Base-by-base conservation (phyloP, 805 yeast species). In the Candida tibetensis region DNA sequence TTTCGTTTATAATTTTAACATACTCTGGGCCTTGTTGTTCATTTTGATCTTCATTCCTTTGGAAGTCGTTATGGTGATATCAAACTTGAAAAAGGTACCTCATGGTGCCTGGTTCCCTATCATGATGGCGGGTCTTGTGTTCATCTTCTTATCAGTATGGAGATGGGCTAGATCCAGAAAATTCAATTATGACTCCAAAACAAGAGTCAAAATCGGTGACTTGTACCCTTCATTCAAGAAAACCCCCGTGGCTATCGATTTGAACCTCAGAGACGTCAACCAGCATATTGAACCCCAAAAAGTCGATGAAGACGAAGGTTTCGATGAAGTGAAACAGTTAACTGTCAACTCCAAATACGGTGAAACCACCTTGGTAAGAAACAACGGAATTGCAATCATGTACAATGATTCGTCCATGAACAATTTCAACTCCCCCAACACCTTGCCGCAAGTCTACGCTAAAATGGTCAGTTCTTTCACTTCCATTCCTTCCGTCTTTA, bases 91-190 rank as follows among this genome's bases (percentile, higher is more conserved):
- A 46, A 78, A 78, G 52, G 69, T 78, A 2, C 69, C 73, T 0
- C 75, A 73, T 43, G 84, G 82, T 27, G 84, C 82, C 1, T 78
- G 83, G 84, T 76, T 77, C 48, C 77, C 83, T 1, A 53, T 78
- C 22, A 57, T 70, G 60, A 62, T 76, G 52, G 53, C 76, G 5
- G 57, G 53, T 2, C n/a, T 74, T 3, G 50, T 63, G 30, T 57
- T 65, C 41, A 27, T 40, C 0, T 69, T 71, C 39, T 60, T 77
- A 28, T 30, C 56, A 4, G 57, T 65, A 40, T 76, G 81, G 82
- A 61, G 77, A 49, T 74, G 74, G 71, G 60, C 60, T 32, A 58
- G 78, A 34, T 52, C 65, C 26, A 54, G 60, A 43, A 65, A 69
- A 36, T 64, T 71, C 18, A 56, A 62, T 30, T 52, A 64, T 26